Percentiles rank a stretch among this genome's conserved stretches.
phyloP scores from a whole-genome alignment of 768 basidiomycete species.

The Russula foetens region DNA sequence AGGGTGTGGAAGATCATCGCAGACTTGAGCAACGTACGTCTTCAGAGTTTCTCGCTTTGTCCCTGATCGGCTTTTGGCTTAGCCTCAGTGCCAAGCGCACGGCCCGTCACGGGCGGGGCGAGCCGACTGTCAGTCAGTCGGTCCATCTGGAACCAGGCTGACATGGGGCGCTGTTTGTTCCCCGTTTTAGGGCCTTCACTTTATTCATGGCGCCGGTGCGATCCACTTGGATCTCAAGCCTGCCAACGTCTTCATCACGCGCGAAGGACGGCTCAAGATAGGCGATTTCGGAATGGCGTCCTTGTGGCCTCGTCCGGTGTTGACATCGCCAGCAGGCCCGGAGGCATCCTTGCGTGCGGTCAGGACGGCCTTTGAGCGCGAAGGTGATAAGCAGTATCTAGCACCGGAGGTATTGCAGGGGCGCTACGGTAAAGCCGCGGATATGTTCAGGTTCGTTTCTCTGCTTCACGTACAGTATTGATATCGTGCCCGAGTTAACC shows the following conservation, averaged over 20 bases:
- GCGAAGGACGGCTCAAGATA: conserved; percentile 84
- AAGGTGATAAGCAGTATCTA: conserved; percentile 96
- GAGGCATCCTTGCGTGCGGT: conserved; percentile 2
- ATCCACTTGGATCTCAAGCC: conserved; percentile 98
- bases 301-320: conserved; percentile 63
- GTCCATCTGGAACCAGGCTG: conserved; percentile 15
- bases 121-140: too few relatives aligned
- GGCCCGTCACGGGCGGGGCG: background rate
- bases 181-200: conserved; percentile 58
- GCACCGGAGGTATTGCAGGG: conserved; percentile 94
- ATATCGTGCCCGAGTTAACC: background rate
- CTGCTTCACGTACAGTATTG: background rate
- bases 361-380: conserved; percentile 70
- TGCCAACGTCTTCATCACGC: conserved; percentile 89
- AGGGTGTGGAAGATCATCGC: conserved; percentile 94
- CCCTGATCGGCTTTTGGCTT: conserved; percentile 24
- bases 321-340: conserved; percentile 22
- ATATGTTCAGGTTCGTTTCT: conserved; percentile 76
- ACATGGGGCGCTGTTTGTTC: conserved; percentile 17
- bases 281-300: conserved; percentile 99
- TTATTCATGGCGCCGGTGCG: conserved; percentile 83
- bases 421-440: conserved; percentile 85
- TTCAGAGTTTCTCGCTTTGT: conserved; percentile 2
- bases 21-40: conserved; percentile 80
- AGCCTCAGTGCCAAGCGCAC: conserved; percentile 3